These are phyloP conservation scores for Amanita brunnescens DNA, from an alignment of 768 basidiomycete species.

Conservation along the genomic window DNA sequence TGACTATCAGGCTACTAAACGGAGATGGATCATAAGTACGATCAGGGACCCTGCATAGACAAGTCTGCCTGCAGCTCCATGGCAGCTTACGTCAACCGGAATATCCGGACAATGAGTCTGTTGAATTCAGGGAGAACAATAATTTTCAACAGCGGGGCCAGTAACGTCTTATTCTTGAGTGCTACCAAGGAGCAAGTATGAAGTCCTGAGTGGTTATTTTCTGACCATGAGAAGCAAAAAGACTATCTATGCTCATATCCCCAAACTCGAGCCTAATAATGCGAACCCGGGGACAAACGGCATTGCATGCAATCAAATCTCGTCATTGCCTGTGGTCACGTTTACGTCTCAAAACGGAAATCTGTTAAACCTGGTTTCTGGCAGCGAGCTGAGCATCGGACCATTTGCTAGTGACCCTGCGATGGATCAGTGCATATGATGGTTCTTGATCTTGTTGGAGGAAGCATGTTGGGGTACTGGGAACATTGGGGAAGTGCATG, in stretches of 20 bases:
- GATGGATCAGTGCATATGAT: slow-evolving; percentile 46
- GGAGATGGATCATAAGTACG: slow-evolving; percentile 3
- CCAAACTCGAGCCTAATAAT: slow-evolving; percentile 41
- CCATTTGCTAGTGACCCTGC: slow-evolving; percentile 42
- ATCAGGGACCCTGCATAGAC: slow-evolving; percentile 35
- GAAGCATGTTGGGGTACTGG: slow-evolving; percentile 48
- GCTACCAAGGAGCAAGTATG: slow-evolving; percentile 21
- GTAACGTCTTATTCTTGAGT: slow-evolving; percentile 48
- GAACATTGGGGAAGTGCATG: slow-evolving; percentile 42
- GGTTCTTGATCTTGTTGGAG: slow-evolving; percentile 40
- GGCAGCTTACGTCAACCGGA: slow-evolving; percentile 36
- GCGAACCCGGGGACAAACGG: slow-evolving; percentile 50
- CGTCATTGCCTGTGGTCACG: slow-evolving; percentile 36
- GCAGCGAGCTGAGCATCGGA: slow-evolving; percentile 47
- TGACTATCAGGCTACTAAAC: slow-evolving; percentile 12
- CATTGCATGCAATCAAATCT: slow-evolving; percentile 38
- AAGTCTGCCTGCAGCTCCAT: slow-evolving; percentile 27
- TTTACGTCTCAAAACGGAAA: slow-evolving; percentile 43
- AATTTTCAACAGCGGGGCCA: slow-evolving; percentile 52
- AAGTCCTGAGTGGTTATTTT: background rate
- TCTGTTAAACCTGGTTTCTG: slow-evolving; percentile 38
- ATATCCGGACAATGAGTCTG: slow-evolving; percentile 34
- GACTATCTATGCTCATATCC: slow-evolving; percentile 48
- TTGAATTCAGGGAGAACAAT: slow-evolving; percentile 33
- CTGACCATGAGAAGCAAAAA: background rate